Evolutionary conservation across 2,329 filamentous ascomycete species (phyloP).

Genomic region (Rutstroemia sp.): DNA sequence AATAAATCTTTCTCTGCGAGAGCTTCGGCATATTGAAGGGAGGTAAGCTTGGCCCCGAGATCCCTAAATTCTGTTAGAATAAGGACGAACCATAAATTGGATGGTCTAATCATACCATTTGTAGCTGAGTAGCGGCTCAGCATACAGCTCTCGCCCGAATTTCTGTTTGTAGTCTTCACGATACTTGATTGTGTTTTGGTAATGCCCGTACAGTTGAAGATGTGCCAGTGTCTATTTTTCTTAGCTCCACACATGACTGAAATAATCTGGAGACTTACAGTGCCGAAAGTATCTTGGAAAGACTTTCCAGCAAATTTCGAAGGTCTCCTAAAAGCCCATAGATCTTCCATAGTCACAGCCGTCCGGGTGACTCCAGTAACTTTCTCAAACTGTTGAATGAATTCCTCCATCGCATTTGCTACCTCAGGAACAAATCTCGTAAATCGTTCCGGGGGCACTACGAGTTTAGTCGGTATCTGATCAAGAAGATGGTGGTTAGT

Average conservation of each 20-base stretch:
- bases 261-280: not conserved
- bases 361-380: not conserved
- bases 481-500: not conserved
- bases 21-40: constrained; percentile 7
- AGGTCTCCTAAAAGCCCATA: not conserved
- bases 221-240: constrained; percentile 4
- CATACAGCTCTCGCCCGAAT: constrained; percentile 7
- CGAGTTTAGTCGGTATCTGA: not conserved
- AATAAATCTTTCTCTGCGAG: constrained; percentile 9
- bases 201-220: constrained; percentile 6
- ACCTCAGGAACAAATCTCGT: not conserved
- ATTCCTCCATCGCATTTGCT: not conserved
- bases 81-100: not conserved
- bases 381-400: constrained; percentile 7
- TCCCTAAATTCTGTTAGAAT: constrained; percentile 5
- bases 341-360: not conserved
- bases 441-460: not conserved
- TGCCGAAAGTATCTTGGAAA: not conserved
- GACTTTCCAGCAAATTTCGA: not conserved
- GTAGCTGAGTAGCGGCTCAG: constrained; percentile 5
- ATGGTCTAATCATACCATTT: constrained; percentile 1
- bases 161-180: not conserved
- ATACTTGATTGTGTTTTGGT: constrained; percentile 1
- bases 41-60: constrained; percentile 11
- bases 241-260: not conserved